Conservation (phyloP, 2,329 filamentous ascomycete genomes). For the Botryosphaeria dothidea region DNA sequence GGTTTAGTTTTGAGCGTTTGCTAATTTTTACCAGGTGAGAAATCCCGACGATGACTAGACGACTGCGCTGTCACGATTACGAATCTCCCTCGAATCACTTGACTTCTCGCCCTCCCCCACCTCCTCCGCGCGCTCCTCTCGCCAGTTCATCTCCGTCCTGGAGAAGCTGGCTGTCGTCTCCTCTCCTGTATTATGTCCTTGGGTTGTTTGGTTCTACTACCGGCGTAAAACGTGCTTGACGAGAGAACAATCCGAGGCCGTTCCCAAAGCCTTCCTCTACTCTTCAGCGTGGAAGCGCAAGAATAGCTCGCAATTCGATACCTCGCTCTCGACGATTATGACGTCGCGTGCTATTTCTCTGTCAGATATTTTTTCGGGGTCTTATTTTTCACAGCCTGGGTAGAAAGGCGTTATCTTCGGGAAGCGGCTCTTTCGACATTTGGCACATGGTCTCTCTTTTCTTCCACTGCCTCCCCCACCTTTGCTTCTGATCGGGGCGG, state of each 20-base stretch:
- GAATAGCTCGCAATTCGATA: constrained; percentile 12
- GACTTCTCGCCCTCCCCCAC: constrained; percentile 14
- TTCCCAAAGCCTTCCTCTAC: neutral
- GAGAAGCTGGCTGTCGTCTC: neutral
- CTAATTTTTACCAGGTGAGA: constrained; percentile 16
- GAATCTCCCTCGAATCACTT: constrained; percentile 21
- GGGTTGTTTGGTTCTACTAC: constrained; percentile 10
- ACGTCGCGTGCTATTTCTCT: constrained; percentile 20
- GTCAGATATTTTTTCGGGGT: constrained; percentile 17
- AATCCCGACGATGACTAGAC: constrained; percentile 20
- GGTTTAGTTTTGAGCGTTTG: too few species aligned
- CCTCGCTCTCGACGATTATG: constrained; percentile 17
- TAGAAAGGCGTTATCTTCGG: constrained; percentile 16
- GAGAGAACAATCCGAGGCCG: constrained; percentile 9
- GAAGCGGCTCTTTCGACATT: constrained; percentile 18
- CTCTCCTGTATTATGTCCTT: constrained; percentile 17
- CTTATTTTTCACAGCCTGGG: constrained; percentile 14
- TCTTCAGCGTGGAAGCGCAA: neutral
- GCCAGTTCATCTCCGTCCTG: neutral
- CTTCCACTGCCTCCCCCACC: neutral
- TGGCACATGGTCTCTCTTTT: constrained; percentile 17
- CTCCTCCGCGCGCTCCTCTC: constrained; percentile 12
- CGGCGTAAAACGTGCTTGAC: constrained; percentile 15
- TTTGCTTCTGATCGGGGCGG: constrained; percentile 6
- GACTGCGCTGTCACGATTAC: constrained; percentile 21